Evolutionary conservation across 73 alveolate species (phyloP), one percentile per base, ranked within the genome.

Genomic region (Stentor coeruleus): DNA sequence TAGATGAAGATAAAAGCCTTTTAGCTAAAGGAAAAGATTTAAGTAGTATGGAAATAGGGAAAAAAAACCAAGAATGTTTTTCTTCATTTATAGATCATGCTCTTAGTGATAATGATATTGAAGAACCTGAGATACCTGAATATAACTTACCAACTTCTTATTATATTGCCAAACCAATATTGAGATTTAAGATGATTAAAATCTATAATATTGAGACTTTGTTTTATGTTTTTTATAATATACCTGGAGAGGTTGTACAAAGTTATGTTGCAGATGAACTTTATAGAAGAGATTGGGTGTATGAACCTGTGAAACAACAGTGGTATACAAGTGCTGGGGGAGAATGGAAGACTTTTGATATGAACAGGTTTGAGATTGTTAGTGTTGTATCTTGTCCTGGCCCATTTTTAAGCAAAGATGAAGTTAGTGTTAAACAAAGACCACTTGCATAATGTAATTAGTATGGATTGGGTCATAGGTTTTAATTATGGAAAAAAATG

Each of bases 241-340:
- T 57, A 31, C 73, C 73, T 57, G 73, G 73, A 57, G 73, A 57
- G 2, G 28, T 57, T n/a, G 15, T 57, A 31, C 73, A 57, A 2
- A 31, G 35, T 1, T 31, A 20, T 1, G 15, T 31, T 20, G 73
- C 73, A 57, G 73, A 57, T 20, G 73, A 57, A 57, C 73, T 57
- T n/a, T 57, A 57, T 57, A 57, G 28, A 57, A 57, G 73, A 57
- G 73, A 57, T 2, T 57, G 73, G 73, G 73, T 57, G 2, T 57
- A 57, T 57, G 73, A 57, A n/a, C 73, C 73, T 31, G 28, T 20
- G 15, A 31, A 31, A 57, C 73, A 57, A 31, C 15, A 57, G 28
- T 57, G 73, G 73, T 57, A 57, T 57, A 20, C 73, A 31, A 31
- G 73, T 2, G 15, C 28, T 57, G 73, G 73, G 73, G 28, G 28